Base-by-base conservation (phyloP, 345 rosid genomes). In the Cochlearia excelsa region DNA sequence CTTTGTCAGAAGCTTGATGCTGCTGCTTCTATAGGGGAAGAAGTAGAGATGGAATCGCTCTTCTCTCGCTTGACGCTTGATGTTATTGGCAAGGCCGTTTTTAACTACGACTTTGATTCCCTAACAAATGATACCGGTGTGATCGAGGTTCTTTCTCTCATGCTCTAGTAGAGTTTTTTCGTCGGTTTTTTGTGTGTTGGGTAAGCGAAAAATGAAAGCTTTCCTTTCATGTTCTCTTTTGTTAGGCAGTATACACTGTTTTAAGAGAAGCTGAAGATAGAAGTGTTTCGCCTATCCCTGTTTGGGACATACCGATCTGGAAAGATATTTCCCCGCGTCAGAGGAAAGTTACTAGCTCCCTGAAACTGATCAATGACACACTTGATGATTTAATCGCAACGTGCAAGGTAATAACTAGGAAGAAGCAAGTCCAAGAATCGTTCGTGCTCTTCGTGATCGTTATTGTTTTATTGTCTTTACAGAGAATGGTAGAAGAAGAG, bases 401-500 rank as follows among this genome's bases (percentile, higher is more conserved):
- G 59, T 92, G 98, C 92, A 88, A 92, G 93, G 98, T 88, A 73
- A 16, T 66, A 52, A 55, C 64, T 66, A 11, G 10, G 61, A 31
- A 5, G 16, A 40, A 5, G 16, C 2, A 35, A 45, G 60, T 45
- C 45, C 55, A 57, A 11, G 28, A 26, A 30, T 2, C 30, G 44
- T 44, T 57, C 44, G 26, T 38, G n/a, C 46, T 57, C 55, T 30
- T 50, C 51, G 54, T 16, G 7, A 63, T 62, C 37, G 28, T 54
- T 41, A 8, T 31, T 28, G 9, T 45, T 51, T 48, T 37, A 30
- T 56, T 50, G 26, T 65, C 54, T 16, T 30, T 66, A 57, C 76
- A 92, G 98, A 83, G 88, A 67, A 72, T 88, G 96, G 96, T 92
- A 54, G 96, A 92, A 11, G 87, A 88, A 78, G 98, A 92, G 73